Evolutionary conservation across 139 green algal species (phyloP).

Genomic region (Gonium pectorale): DNA sequence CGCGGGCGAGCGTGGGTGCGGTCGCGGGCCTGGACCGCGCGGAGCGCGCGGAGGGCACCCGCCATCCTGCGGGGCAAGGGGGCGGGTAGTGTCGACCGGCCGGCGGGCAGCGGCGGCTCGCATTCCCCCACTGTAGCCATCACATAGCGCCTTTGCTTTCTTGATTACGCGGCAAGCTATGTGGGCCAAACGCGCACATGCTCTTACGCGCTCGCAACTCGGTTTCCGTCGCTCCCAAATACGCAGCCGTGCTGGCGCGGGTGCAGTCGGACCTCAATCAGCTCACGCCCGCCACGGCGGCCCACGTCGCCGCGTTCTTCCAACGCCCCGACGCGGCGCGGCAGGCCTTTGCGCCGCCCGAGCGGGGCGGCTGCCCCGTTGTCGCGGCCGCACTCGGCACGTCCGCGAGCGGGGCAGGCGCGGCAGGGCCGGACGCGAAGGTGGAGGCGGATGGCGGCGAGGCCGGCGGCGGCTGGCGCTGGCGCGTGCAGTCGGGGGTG

Average conservation of each 20-base stretch:
- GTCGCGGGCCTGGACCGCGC: too few relatives aligned
- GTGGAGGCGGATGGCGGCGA: neutral
- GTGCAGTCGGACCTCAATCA: slow-evolving; percentile 73
- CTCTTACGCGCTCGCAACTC: too few relatives aligned
- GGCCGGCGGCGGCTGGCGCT: neutral
- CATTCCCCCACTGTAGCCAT: too few relatives aligned
- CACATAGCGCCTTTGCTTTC: too few relatives aligned
- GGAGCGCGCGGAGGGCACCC: too few relatives aligned
- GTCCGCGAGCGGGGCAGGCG: neutral
- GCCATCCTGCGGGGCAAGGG: too few relatives aligned
- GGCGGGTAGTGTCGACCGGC: too few relatives aligned
- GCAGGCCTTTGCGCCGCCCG: neutral
- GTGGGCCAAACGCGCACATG: too few relatives aligned
- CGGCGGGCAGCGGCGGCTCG: too few relatives aligned
- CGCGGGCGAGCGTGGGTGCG: too few relatives aligned
- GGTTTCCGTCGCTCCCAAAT: too few relatives aligned
- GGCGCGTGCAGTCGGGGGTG: neutral
- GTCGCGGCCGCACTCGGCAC: neutral
- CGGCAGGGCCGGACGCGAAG: neutral
- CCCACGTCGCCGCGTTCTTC: slow-evolving; percentile 31
- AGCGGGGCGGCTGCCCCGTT: slow-evolving; percentile 11
- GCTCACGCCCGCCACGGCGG: slow-evolving; percentile 64
- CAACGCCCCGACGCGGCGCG: neutral
- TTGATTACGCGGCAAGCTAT: too few relatives aligned
- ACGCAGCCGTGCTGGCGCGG: slow-evolving; percentile 42